Evolutionary conservation across 2,329 filamentous ascomycete genomes (phyloP), one percentile per base, ranked within the genome.

Genomic region (Davidsoniella eucalypti): DNA sequence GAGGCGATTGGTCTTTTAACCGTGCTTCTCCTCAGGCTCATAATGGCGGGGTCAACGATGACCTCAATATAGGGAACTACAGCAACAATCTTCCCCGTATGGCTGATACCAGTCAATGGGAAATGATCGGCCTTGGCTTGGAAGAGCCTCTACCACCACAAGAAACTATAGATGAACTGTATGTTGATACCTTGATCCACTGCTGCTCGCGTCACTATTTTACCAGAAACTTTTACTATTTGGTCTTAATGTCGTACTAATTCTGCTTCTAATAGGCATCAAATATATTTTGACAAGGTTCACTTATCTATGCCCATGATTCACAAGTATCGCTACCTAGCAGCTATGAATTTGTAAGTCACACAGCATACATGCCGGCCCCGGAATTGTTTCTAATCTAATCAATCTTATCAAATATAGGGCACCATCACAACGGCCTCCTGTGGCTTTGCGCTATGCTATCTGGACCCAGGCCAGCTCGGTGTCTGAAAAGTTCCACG

Each of bases 381-480:
- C 16, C 6, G 29, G 9, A 12, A 33, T 33, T 4, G 12, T 12
- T 33, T 33, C 29, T 33, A 33, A 33, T 9, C 29, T 12, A 12
- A 33, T 33, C 29, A 33, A 33, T 9, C 29, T 12, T 9, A 33
- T 33, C 9, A 33, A 56, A 49, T 47, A 36, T 54, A 80, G 76
- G 49, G 78, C 86, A n/a, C 87, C 87, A 16, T 80, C 80, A 55
- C 81, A 87, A 68, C 78, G 90, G 23, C 90, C 92, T 1, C 87
- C 90, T 0, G 79, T 94, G 26, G 87, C 84, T 56, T 67, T 98
- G 46, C 80, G 92, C 57, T 98, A 98, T 65, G 87, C 85, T 50
- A 93, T 96, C 72, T 96, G 90, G 90, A 85, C 82, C n/a, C 68
- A 87, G 59, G 87, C 90, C n/a, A 88, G 87, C 55, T 82, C 85